These are phyloP conservation scores for Yarrowia sp. DNA, from an alignment of 805 yeast genomes.

Conservation along the genomic window DNA sequence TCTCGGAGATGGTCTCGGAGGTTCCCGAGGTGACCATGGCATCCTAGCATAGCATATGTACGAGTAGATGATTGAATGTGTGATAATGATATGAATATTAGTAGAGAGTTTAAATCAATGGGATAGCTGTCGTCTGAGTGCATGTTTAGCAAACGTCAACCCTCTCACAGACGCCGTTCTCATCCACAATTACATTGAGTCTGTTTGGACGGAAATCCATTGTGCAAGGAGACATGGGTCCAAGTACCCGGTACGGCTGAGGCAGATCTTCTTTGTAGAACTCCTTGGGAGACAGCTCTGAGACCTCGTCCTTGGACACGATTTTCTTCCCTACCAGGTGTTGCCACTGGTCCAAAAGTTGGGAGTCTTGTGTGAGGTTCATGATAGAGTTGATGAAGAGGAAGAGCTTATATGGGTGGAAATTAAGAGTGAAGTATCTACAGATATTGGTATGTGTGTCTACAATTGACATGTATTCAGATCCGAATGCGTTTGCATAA, in stretches of 20 bases:
- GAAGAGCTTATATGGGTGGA: background rate
- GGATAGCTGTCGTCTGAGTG: background rate
- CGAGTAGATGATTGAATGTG: constrained; percentile 10
- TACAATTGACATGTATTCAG: too few relatives aligned
- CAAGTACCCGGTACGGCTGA: constrained; percentile 8
- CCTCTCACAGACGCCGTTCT: constrained; percentile 1
- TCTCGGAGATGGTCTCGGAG: constrained; percentile 20
- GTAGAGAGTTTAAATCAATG: background rate
- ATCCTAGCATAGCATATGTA: constrained; percentile 16
- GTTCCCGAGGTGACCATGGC: constrained; percentile 15
- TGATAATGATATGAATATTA: background rate
- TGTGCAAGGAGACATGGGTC: constrained; percentile 19
- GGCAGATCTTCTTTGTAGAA: constrained; percentile 27
- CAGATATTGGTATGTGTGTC: too few relatives aligned
- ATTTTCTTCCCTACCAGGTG: constrained; percentile 28
- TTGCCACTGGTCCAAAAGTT: constrained; percentile 12
- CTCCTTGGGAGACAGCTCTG: background rate
- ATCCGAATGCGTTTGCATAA: too few relatives aligned
- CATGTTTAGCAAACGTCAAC: background rate
- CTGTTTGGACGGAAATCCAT: constrained; percentile 12
- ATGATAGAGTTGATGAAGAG: constrained; percentile 4
- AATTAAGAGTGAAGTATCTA: too few relatives aligned
- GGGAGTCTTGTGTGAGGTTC: constrained; percentile 7
- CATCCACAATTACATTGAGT: constrained; percentile 22
- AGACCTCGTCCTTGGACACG: constrained; percentile 7